These are phyloP conservation scores for Plasmodium inui DNA, from an alignment of 169 alveolate species.

Conservation along the genomic window DNA sequence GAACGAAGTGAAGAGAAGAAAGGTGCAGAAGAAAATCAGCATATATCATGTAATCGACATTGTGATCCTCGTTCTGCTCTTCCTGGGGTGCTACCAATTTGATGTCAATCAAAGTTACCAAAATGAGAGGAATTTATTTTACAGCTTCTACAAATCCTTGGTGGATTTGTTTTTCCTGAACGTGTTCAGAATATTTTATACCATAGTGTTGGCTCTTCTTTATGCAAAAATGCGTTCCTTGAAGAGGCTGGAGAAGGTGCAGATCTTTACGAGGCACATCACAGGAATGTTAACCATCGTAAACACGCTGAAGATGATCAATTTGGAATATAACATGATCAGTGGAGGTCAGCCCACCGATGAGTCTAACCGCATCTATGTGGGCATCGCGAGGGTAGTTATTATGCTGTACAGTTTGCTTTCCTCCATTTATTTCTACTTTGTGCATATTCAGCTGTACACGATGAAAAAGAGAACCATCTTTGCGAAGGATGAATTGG, in stretches of 20 bases:
- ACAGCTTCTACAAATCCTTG: slow-evolving; percentile 30
- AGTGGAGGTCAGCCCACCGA: background rate
- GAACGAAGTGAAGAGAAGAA: slow-evolving; percentile 41
- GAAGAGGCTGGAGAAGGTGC: slow-evolving; percentile 1
- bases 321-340: slow-evolving; percentile 3
- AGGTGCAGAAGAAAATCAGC: background rate
- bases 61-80: background rate
- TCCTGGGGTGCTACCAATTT: slow-evolving; percentile 47
- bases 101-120: background rate
- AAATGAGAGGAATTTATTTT: slow-evolving; percentile 21
- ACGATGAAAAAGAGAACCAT: slow-evolving; percentile 22
- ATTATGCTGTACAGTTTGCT: slow-evolving; percentile 15
- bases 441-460: slow-evolving; percentile 5
- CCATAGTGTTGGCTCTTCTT: background rate
- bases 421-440: slow-evolving; percentile 28
- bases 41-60: slow-evolving; percentile 53
- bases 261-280: slow-evolving; percentile 11
- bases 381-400: background rate
- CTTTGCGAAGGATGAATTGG: slow-evolving; percentile 33
- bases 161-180: slow-evolving; percentile 18
- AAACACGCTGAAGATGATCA: slow-evolving; percentile 24
- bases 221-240: slow-evolving; percentile 4
- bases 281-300: slow-evolving; percentile 23
- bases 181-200: slow-evolving; percentile 14
- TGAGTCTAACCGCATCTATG: background rate